Evolutionary conservation across 2,329 filamentous ascomycete species (phyloP).

Genomic region (Neonectria coccinea): DNA sequence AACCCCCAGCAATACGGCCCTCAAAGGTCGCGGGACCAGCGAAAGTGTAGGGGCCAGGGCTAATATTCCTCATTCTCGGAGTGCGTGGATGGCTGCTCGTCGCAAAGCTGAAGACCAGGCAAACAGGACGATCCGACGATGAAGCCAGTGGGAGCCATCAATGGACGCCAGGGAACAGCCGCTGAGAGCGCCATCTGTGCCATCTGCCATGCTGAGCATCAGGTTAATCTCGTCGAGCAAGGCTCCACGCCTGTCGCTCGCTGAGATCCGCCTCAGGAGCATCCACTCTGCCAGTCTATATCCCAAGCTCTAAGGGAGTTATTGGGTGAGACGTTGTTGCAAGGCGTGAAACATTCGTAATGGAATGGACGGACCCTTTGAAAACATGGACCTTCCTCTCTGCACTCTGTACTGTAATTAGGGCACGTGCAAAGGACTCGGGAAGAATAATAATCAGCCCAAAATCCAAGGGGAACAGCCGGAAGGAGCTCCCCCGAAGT

Average conservation of each 20-base stretch:
- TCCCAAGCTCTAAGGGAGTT: not conserved
- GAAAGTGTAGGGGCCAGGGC: not conserved
- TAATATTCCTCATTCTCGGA: not conserved
- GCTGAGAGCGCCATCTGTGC: not conserved
- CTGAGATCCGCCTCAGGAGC: not conserved
- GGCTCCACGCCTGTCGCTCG: not conserved
- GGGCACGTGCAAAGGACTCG: not conserved
- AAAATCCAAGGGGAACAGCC: not conserved
- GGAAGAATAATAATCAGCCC: not conserved
- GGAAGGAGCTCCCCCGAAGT: not conserved
- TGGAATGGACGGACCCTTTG: not conserved
- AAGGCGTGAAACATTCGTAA: not conserved
- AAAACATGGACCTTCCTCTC: not conserved
- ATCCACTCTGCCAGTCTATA: not conserved
- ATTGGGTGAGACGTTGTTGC: not conserved
- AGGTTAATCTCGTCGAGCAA: not conserved
- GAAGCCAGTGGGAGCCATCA: not conserved
- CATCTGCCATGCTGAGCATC: not conserved
- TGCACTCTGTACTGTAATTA: not conserved
- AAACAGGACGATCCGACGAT: not conserved
- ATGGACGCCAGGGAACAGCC: not conserved
- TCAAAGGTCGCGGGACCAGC: not conserved
- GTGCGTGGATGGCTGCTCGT: not conserved
- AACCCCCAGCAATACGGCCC: not conserved
- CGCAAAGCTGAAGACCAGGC: not conserved